These are phyloP conservation scores for Saccharomyces jurei DNA, from an alignment of 805 yeast genomes.

Conservation along the genomic window DNA sequence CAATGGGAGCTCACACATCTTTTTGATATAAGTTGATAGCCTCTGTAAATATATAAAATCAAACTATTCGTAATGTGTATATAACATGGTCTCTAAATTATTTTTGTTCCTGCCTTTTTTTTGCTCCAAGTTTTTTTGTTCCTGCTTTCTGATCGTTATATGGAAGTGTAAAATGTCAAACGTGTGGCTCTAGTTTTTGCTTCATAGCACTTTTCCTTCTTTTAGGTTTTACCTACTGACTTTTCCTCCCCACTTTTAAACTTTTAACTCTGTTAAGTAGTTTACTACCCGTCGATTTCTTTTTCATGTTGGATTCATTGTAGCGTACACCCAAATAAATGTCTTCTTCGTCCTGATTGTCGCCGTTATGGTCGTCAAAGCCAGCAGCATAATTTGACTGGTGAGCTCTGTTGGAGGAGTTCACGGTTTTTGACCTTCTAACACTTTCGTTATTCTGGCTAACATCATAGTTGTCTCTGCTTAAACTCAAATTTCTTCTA, in stretches of 20 bases:
- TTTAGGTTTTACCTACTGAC: background rate
- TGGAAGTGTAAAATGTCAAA: background rate
- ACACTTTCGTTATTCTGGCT: background rate
- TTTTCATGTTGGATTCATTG: constrained; percentile 18
- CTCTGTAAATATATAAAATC: background rate
- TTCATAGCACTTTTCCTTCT: background rate
- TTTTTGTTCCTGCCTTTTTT: background rate
- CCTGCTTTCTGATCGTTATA: background rate
- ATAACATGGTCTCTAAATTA: background rate
- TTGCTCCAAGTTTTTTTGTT: background rate
- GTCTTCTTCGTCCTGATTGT: constrained; percentile 28
- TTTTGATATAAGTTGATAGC: constrained; percentile 1
- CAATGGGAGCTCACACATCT: background rate
- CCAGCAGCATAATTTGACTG: background rate
- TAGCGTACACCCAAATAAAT: constrained; percentile 25
- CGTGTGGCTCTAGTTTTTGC: background rate
- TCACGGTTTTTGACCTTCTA: background rate
- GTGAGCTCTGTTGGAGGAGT: background rate
- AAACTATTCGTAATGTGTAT: background rate
- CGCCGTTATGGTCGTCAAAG: constrained; percentile 2
- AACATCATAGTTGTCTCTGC: background rate
- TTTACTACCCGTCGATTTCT: constrained; percentile 40
- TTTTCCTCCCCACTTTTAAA: constrained; percentile 53
- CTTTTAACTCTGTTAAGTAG: constrained; percentile 81
- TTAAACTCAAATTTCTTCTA: background rate